Evolutionary conservation across 2,329 filamentous ascomycete species (phyloP), one percentile per base, ranked within the genome.

Genomic region (Dactylellina leptospora): DNA sequence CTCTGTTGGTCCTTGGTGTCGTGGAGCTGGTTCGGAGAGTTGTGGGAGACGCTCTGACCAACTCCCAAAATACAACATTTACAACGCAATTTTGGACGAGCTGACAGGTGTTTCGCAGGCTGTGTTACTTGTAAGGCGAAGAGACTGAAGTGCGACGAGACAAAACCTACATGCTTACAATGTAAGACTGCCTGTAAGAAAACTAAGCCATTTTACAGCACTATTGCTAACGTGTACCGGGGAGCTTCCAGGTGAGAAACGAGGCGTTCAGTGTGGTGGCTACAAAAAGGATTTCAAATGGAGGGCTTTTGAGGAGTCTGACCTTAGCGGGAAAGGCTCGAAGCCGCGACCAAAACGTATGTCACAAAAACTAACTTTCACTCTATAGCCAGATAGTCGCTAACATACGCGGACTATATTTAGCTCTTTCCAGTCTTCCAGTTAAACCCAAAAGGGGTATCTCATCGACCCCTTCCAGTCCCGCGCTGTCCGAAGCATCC

Each of bases 251-350:
- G 76, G 76, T 77, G 82, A 85, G 47, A 85, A 85, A 75, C 83
- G 88, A 58, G 86, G 84, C 74, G 87, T 90, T 20, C 78, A 81
- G 2, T 91, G 88, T 77, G 88, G 88, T 68, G 88, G 88, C 33
- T 91, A 90, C 80, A 89, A 87, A 79, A 91, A 89, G 78, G 86
- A 89, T 78, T 90, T 90, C 81, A 90, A 90, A 82, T 91, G 88
- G 88, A 83, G 87, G 56, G 84, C 87, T 0, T 90, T 90, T 75
- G 87, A 88, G 76, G 87, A 90, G 74, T 83, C 85, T 48, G 86
- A 81, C 60, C 82, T 87, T 74, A 79, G 80, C 18, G 79, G 80
- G 54, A 85, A 83, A 75, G 51, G 73, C 20, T 77, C 78, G 28
- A 76, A 77, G 45, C 33, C 74, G 11, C 42, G 53, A 13, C 74